Base-by-base conservation (phyloP, 2,329 filamentous ascomycete species). In the Fusarium sp. region DNA sequence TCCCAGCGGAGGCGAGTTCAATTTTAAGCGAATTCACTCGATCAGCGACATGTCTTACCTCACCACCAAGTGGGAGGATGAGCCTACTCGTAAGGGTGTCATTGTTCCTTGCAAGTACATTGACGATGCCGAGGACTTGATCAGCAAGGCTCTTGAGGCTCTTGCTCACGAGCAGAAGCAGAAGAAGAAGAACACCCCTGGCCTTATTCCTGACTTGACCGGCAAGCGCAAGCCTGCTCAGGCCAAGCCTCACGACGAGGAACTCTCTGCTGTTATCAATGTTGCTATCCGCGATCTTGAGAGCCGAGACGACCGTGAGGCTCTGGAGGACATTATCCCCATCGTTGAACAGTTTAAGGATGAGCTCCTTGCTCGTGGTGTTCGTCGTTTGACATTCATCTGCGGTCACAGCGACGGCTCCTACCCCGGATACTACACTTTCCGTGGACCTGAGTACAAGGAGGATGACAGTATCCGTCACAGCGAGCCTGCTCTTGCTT, bases 381-480 rank as follows among this genome's bases (percentile, higher is more conserved):
- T 99, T 44, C 93, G 95, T 65, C 91, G 95, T 68, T 80, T 99
- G 53, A 97, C 93, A 45, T 97, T 99, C 81, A 95, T 98, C 76
- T 97, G 93, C 74, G 95, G 95, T 53, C 92, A 92, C 81, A 92
- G 89, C 74, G 92, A 99, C 73, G 95, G 93, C 52, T 92, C 92
- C 12, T 97, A 98, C 77, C 95, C 94, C 22, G 93, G 92, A 43
- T 98, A 99, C 85, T 98, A 91, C 84, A 99, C 95, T 39, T 99
- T 98, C 92, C 91, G 95, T 75, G 94, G 94, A 6, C 94, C 95
- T 26, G 80, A 83, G 47, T 99, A 96, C 77, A 84, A 87, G 48
- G 95, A 99, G 78, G 95, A 99, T 73, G 88, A 91, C 77, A 96
- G 91, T 77, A 98, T 99, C 74, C 94, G 95, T 81, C 94, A 99